Evolutionary conservation across 495 filamentous ascomycete species (phyloP), one percentile per base, ranked within the genome.

Genomic region (Lasiosphaeriaceae sp.): DNA sequence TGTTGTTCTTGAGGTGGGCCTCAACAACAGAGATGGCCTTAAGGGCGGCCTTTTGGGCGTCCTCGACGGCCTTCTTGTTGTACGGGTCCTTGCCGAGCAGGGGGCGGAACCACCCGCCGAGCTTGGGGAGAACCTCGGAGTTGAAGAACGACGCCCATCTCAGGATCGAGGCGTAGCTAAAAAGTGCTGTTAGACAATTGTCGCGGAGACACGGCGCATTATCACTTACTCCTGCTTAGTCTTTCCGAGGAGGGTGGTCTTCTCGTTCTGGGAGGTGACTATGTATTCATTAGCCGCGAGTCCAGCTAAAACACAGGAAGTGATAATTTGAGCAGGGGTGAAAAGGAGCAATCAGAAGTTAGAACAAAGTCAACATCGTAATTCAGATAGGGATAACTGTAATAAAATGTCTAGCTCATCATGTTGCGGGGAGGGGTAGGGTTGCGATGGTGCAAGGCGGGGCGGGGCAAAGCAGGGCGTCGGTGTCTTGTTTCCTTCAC

Each of bases 311-410:
- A 60, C 66, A 49, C 22, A 29, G 48, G 52, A 52, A 47, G 8
- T 21, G 22, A 54, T 54, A 46, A 64, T 48, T n/a, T 31, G 45
- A 39, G 47, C 54, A 19, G 52, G 63, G 44, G 50, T 56, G 58
- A 26, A 59, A 64, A 66, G 17, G 44, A 20, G 67, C 58, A 49
- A 73, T 83, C 80, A 83, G 80, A 83, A 82, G 76, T 72, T 81
- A 80, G 74, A 77, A 77, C 71, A 60, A 75, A 69, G 62, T 83
- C 93, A 89, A 96, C 90, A 93, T 65, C 71, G 75, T 79, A 72
- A 74, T 95, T 97, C 90, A 94, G 92, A 87, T 90, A 97, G 92
- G 92, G 92, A 97, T 97, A 97, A 97, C 92, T 96, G 88, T 83
- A 82, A 78, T 74, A 79, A 80, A 77, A 80, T 77, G 77, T 80